Base-by-base conservation (phyloP, 129 eudicot species). In the Tanacetum coccineum region DNA sequence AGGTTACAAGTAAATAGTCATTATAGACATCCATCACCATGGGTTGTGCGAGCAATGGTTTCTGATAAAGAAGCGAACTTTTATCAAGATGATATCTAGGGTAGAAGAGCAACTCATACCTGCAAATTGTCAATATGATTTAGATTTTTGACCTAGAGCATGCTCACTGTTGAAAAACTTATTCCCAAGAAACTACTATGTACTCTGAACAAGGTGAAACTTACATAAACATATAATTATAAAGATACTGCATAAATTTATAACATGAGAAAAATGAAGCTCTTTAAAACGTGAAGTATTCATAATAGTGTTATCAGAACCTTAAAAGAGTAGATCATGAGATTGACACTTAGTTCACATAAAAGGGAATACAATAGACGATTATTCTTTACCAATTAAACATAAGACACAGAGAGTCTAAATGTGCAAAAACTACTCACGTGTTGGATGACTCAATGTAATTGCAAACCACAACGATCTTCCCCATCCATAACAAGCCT, bases 51-150 rank as follows among this genome's bases (percentile, higher is more conserved):
- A 88, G 81, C 84, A 92, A 76, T 62, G 89, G 70, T 68, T 88
- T 92, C 78, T 82, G 94, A 77, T 78, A 88, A 22, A 92, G 86
- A 48, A 92, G 82, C 13, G 98, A 92, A 76, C 95, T 88, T 76
- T 86, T 92, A 77, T 92, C 96, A 55, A 92, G 98, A 82, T 92
- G 98, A 79, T 92, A 92, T 84, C 98, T 86, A 61, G 98, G 98
- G 74, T 92, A 88, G 71, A 92, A 92, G 45, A 92, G 95, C 69
- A 92, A 80, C 70, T 92, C 96, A 73, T 92, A 92, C 87, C 98
- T 92, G 91, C 77, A 82, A 78, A 64, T 20, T 70, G 62, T 40
- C 46, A 9, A 63, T 15, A 44, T 18, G 4, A 59, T 68, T n/a
- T 13, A 67, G 21, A 52, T 45, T 7, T 11, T 9, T 25, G 0